Conservation (phyloP, 192 early-diverging fungal genomes). For the Mortierella hygrophila region DNA sequence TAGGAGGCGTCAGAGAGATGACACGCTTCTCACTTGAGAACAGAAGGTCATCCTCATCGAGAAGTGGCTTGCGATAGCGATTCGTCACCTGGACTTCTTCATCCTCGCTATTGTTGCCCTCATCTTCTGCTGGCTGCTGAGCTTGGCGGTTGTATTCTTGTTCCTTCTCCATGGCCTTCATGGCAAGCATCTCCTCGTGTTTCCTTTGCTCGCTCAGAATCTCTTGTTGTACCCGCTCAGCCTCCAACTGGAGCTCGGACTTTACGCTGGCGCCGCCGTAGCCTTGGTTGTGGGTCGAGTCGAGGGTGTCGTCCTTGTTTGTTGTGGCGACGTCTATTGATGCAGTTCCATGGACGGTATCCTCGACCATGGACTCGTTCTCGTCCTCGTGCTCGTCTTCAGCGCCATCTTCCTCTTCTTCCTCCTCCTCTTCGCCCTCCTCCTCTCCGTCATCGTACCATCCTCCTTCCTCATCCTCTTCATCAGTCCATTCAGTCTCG, state of each 20-base stretch:
- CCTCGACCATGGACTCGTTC: constrained; percentile 51
- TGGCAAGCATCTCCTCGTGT: background rate
- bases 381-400: constrained; percentile 39
- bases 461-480: constrained; percentile 65
- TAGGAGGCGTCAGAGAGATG: constrained; percentile 63
- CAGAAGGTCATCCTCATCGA: constrained; percentile 47
- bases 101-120: constrained; percentile 57
- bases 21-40: constrained; percentile 57
- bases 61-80: constrained; percentile 33
- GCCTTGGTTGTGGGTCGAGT: background rate
- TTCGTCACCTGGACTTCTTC: constrained; percentile 51
- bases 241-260: constrained; percentile 31
- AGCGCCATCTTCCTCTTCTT: constrained; percentile 41
- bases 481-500: constrained; percentile 63
- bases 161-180: background rate
- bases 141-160: background rate
- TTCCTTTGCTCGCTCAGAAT: constrained; percentile 45
- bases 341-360: constrained; percentile 55
- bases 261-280: constrained; percentile 1
- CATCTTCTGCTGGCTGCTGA: constrained; percentile 55
- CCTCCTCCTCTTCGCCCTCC: constrained; percentile 63
- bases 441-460: constrained; percentile 61
- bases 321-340: background rate
- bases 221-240: constrained; percentile 45
- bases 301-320: background rate